Percentiles rank a stretch among this genome's conserved stretches.
phyloP scores from a whole-genome alignment of 768 basidiomycete genomes.

The Trametes maxima region DNA sequence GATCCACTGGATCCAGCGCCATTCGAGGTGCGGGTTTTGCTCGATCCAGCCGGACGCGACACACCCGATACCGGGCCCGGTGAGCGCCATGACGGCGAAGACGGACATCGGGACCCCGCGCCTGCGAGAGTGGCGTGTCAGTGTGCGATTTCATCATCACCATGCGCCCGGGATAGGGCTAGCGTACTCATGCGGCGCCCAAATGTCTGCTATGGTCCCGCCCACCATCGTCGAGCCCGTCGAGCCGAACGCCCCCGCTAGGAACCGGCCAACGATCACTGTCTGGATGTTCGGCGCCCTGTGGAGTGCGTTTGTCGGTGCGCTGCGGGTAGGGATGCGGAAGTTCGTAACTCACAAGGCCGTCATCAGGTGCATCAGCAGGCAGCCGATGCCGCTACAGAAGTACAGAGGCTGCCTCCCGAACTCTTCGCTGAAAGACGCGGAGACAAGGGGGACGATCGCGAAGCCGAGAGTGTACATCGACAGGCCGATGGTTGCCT shows the following conservation, averaged over 20 bases:
- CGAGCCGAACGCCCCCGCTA: constrained; percentile 68
- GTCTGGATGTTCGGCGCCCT: constrained; percentile 55
- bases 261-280: constrained; percentile 65
- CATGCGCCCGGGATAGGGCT: constrained; percentile 22
- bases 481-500: constrained; percentile 39
- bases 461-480: constrained; percentile 65
- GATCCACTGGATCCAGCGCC: constrained; percentile 89
- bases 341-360: constrained; percentile 37
- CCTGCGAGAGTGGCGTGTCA: constrained; percentile 37
- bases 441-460: constrained; percentile 62
- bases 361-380: constrained; percentile 51
- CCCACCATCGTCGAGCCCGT: constrained; percentile 75
- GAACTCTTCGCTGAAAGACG: constrained; percentile 74
- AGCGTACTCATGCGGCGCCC: constrained; percentile 57
- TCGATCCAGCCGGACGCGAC: constrained; percentile 69
- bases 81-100: constrained; percentile 63
- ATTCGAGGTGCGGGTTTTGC: constrained; percentile 54
- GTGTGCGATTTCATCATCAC: background rate
- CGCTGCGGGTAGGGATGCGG: background rate
- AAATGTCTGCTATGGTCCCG: constrained; percentile 74
- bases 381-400: constrained; percentile 50
- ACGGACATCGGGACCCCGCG: constrained; percentile 80
- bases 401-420: constrained; percentile 65
- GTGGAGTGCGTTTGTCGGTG: background rate
- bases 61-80: constrained; percentile 66